Percentiles rank a stretch among this genome's conserved stretches.
These are phyloP conservation scores for Podaxis pistillaris DNA, from an alignment of 768 basidiomycete genomes.

Conservation along the genomic window DNA sequence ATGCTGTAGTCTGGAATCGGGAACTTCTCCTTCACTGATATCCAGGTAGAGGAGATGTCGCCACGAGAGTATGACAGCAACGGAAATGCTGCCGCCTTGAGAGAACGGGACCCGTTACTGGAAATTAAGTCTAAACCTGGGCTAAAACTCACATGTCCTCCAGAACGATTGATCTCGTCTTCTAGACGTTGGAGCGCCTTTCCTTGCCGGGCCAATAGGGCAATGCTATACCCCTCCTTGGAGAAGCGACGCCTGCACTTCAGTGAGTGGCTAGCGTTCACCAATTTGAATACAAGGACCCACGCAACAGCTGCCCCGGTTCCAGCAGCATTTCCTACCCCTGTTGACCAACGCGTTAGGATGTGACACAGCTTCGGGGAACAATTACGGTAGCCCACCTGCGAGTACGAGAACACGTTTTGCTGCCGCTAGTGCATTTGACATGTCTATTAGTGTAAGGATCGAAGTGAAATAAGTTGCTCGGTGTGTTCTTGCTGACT, in stretches of 20 bases:
- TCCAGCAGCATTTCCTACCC: slow-evolving; percentile 45
- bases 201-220: slow-evolving; percentile 59
- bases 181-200: slow-evolving; percentile 53
- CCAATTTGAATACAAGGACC: slow-evolving; percentile 21
- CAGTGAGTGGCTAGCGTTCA: background rate
- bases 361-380: background rate
- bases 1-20: slow-evolving; percentile 48
- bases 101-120: background rate
- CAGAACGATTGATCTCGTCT: slow-evolving; percentile 49
- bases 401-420: slow-evolving; percentile 59
- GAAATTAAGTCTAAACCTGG: background rate
- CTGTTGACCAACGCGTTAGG: slow-evolving; percentile 19
- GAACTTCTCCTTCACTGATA: slow-evolving; percentile 42
- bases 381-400: slow-evolving; percentile 34
- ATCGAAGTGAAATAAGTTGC: background rate
- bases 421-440: slow-evolving; percentile 30
- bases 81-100: slow-evolving; percentile 57
- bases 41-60: slow-evolving; percentile 51
- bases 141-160: slow-evolving; percentile 50
- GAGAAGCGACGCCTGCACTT: slow-evolving; percentile 52
- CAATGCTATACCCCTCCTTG: slow-evolving; percentile 63
- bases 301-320: slow-evolving; percentile 63
- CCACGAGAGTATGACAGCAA: slow-evolving; percentile 47
- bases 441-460: background rate
- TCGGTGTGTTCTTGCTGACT: background rate